Evolutionary conservation across 1,284 basidiomycete species (phyloP).

Genomic region (Neonothopanus nambi): DNA sequence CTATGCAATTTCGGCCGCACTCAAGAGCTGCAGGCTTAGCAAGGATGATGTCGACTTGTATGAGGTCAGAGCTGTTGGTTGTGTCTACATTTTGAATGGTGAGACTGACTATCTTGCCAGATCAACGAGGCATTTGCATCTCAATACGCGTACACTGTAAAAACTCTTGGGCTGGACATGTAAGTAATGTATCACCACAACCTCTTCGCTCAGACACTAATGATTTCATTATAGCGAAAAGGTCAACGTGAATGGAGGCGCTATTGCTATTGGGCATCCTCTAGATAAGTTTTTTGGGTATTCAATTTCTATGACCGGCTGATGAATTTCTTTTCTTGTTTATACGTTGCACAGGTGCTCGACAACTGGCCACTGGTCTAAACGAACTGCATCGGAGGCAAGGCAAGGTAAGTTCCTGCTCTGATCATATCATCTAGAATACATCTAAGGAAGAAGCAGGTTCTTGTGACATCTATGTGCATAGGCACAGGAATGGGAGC

Average conservation of each 20-base stretch:
- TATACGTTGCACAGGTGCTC: constrained; percentile 81
- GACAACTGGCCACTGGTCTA: constrained; percentile 87
- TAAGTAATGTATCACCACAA: constrained; percentile 22
- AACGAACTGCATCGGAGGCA: constrained; percentile 78
- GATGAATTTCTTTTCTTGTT: constrained; percentile 23
- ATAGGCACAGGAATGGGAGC: constrained; percentile 89
- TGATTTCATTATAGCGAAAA: constrained; percentile 33
- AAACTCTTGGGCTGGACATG: constrained; percentile 63
- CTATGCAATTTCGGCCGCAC: constrained; percentile 69
- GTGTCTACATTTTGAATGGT: neutral
- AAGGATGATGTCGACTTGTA: constrained; percentile 78
- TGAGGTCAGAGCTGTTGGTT: constrained; percentile 51
- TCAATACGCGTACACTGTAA: constrained; percentile 82
- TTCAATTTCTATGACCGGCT: constrained; percentile 10
- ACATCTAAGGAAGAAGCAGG: constrained; percentile 34
- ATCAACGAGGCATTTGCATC: constrained; percentile 94
- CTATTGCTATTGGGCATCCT: constrained; percentile 88
- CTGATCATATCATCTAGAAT: neutral
- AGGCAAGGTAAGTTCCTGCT: constrained; percentile 59
- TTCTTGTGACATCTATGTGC: constrained; percentile 85
- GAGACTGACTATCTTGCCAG: constrained; percentile 35
- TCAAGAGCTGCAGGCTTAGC: constrained; percentile 66
- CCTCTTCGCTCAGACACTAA: neutral
- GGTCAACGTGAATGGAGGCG: constrained; percentile 90
- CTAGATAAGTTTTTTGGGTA: constrained; percentile 61